Evolutionary conservation across 2,329 filamentous ascomycete species (phyloP).

Genomic region (Trichoderma simmonsii): DNA sequence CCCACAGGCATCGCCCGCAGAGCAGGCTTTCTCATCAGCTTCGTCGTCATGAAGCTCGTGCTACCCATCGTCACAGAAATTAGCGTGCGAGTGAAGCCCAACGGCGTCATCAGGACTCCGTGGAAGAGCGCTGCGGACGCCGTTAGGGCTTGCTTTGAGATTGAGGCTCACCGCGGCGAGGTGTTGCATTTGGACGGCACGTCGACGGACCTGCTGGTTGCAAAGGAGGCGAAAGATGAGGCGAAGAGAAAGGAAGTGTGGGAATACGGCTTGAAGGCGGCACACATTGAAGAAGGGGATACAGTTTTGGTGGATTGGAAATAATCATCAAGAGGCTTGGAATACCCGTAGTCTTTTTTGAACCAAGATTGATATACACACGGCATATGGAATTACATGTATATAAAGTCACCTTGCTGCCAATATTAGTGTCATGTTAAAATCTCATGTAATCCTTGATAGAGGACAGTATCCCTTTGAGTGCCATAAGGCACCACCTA

Average conservation of each 20-base stretch:
- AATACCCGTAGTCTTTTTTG: background rate
- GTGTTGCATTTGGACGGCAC: conserved; percentile 35
- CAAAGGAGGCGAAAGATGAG: conserved; percentile 31
- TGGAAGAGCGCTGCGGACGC: conserved; percentile 35
- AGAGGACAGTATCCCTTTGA: background rate
- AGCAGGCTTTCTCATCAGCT: conserved; percentile 25
- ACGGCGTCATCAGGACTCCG: conserved; percentile 30
- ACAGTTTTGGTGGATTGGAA: conserved; percentile 30
- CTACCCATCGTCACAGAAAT: conserved; percentile 27
- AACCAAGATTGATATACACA: background rate
- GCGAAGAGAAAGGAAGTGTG: conserved; percentile 32
- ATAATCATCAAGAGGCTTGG: conserved; percentile 8
- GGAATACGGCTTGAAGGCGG: conserved; percentile 29
- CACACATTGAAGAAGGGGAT: conserved; percentile 27
- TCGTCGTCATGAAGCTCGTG: conserved; percentile 26
- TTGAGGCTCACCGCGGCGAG: conserved; percentile 28
- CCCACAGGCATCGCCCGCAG: conserved; percentile 31
- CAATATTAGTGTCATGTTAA: background rate
- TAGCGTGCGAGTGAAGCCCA: conserved; percentile 28
- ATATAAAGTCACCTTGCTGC: background rate
- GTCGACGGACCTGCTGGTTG: conserved; percentile 26
- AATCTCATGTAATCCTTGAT: background rate
- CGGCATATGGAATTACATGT: background rate
- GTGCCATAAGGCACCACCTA: no score
- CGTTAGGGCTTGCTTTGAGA: conserved; percentile 32